Conservation (phyloP, 1,284 basidiomycete genomes). For the Irpex rosettiformis region DNA sequence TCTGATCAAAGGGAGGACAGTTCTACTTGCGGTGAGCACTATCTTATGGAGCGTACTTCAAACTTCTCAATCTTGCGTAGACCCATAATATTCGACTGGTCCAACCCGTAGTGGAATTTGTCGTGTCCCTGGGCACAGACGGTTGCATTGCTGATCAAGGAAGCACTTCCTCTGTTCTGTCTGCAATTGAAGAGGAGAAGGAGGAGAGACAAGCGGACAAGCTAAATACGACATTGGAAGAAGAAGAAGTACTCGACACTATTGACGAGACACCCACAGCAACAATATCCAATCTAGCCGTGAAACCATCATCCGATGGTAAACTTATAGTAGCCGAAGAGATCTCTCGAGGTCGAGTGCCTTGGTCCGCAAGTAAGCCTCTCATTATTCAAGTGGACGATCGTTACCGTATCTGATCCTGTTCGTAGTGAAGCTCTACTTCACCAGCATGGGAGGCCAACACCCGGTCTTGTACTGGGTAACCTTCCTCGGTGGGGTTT, state of each 20-base stretch:
- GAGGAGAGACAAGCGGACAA: conserved; percentile 36
- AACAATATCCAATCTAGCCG: not conserved
- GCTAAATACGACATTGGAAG: no score
- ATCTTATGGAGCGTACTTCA: no score
- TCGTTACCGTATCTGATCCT: conserved; percentile 9
- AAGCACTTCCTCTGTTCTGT: conserved; percentile 40
- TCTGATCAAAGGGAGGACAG: conserved; percentile 63
- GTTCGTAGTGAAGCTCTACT: conserved; percentile 28
- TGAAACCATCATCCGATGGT: conserved; percentile 25
- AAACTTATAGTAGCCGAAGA: conserved; percentile 60
- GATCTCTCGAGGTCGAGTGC: conserved; percentile 52
- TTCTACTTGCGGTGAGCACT: conserved; percentile 64
- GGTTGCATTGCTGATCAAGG: conserved; percentile 50
- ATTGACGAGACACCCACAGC: conserved; percentile 13
- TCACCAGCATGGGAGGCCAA: conserved; percentile 30
- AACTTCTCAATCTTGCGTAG: conserved; percentile 30
- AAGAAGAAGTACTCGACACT: no score
- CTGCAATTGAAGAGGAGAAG: conserved; percentile 38
- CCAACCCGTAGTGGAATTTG: conserved; percentile 60
- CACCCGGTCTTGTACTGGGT: conserved; percentile 31
- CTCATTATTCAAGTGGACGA: conserved; percentile 26
- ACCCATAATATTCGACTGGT: conserved; percentile 73
- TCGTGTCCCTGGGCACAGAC: conserved; percentile 54
- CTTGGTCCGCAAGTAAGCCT: conserved; percentile 39
- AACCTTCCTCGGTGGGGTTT: conserved; percentile 22